Base-by-base conservation (phyloP, 2,329 filamentous ascomycete species). In the Metarhizium humberi region DNA sequence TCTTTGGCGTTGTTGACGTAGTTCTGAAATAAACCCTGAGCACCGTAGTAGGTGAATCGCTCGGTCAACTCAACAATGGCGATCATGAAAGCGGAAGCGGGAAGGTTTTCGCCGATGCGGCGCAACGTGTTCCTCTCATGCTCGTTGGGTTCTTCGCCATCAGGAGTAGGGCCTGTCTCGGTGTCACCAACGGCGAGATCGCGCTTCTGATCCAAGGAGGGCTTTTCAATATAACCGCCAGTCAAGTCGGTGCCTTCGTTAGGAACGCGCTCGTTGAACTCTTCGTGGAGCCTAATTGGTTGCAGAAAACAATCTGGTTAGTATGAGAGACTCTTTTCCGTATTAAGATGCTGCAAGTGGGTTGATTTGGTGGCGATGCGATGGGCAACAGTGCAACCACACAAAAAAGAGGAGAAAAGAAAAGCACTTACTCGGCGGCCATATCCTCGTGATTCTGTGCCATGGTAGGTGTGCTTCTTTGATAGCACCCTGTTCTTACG, bases 31-130 rank as follows among this genome's bases (percentile, higher is more conserved):
- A 79, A 64, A 55, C 78, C 78, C 51, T 73, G 73, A 55, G 77
- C 72, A 58, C 78, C 78, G 58, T 81, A 81, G 71, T 78, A 82
- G 56, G 79, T 77, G 70, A 84, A 83, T 54, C 81, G 78, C 65
- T 84, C 80, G 2, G 68, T 71, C 45, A 82, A 67, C 62, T 82
- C 80, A 49, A 83, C 78, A 16, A 79, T 60, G 34, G 79, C 79
- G 36, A 83, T 78, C 53, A 82, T 69, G 70, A 77, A 82, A 53
- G 79, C 79, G 0, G 78, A 79, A 38, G 75, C 59, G 13, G 80
- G 80, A 51, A 82, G 68, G 57, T 75, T 77, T 66, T 82, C 79
- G 43, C 77, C 77, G 36, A 82, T 61, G 59, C 79, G 78, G 50
- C 76, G 77, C 53, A 82, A 67, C 4, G 71, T 73, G 29, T 61